Evolutionary conservation across 1,284 basidiomycete genomes (phyloP).

Genomic region (Caloboletus firmus): DNA sequence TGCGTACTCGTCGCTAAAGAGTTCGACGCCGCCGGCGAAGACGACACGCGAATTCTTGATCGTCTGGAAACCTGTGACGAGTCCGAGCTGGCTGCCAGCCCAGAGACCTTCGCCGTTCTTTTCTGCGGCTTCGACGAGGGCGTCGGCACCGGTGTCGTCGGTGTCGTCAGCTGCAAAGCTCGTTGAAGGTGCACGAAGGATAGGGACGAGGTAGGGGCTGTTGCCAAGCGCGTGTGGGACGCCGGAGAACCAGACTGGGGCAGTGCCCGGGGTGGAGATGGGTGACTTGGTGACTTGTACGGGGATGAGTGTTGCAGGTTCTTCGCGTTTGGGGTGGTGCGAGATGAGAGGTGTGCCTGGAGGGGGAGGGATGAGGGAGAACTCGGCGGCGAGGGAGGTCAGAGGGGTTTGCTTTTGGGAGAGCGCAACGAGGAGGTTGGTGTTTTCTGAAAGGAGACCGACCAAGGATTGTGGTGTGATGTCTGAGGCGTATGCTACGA

Average conservation of each 20-base stretch:
- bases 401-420: slow-evolving; percentile 72
- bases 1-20: slow-evolving; percentile 75
- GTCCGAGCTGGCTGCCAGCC: slow-evolving; percentile 71
- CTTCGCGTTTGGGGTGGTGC: slow-evolving; percentile 69
- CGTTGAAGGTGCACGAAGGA: slow-evolving; percentile 76
- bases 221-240: slow-evolving; percentile 70
- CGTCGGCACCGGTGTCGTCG: slow-evolving; percentile 55
- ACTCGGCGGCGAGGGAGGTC: slow-evolving; percentile 72
- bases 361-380: slow-evolving; percentile 73
- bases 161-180: slow-evolving; percentile 69
- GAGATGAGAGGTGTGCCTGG: slow-evolving; percentile 72
- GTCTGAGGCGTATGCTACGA: slow-evolving; percentile 67
- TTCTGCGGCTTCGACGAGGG: slow-evolving; percentile 62
- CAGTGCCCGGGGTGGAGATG: slow-evolving; percentile 48
- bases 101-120: slow-evolving; percentile 75
- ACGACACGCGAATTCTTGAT: slow-evolving; percentile 74
- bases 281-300: slow-evolving; percentile 46
- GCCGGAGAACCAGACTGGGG: slow-evolving; percentile 77
- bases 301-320: slow-evolving; percentile 58
- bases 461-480: slow-evolving; percentile 85
- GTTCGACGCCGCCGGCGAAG: slow-evolving; percentile 79
- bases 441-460: slow-evolving; percentile 64
- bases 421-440: slow-evolving; percentile 85
- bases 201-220: slow-evolving; percentile 82
- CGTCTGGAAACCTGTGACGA: slow-evolving; percentile 91